Base-by-base conservation (phyloP, 208 protist genomes). In the Trypanosoma grayi region DNA sequence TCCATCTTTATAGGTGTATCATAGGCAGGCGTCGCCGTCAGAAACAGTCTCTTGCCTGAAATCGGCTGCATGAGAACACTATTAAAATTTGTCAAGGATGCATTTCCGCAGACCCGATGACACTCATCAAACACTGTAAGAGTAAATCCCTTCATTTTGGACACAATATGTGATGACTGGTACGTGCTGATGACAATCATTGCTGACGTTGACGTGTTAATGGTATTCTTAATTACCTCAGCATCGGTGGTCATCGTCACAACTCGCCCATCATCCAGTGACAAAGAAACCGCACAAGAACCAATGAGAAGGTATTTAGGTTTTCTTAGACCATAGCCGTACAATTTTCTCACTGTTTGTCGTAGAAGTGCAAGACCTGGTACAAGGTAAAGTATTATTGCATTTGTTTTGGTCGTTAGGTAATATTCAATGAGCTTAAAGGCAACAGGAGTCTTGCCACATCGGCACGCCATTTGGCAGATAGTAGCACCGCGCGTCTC, bases 381-480 rank as follows among this genome's bases (percentile, higher is more conserved):
- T 5, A 91, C 84, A 36, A 91, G 75, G 66, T 86, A 91, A 36
- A 91, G 75, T 51, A 91, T 73, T 13, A 7, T 58, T 31, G 24
- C 25, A 39, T 60, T 22, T 28, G 77, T 53, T 10, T 68, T 51
- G 18, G 28, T 60, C 48, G 77, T 67, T 34, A 91, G 61, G 31
- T 84, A 73, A 33, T 73, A 59, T 46, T 63, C 28, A 56, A 70
- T 70, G 31, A 70, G 27, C 52, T 63, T 57, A 74, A 72, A 91
- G 9, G 84, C 84, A 2, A 91, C 84, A 4, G 84, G 84, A 8
- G 84, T 91, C 60, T 91, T 91, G 22, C 84, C 84, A 59, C 84
- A 91, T 10, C 84, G 70, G 58, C 84, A 91, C 4, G 84, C 84
- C 81, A 91, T 91, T 73, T 91, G 84, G 45, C 80, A 91, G 22